These are phyloP conservation scores for Ophiostoma ips DNA, from an alignment of 2,329 filamentous ascomycete species.

Conservation along the genomic window DNA sequence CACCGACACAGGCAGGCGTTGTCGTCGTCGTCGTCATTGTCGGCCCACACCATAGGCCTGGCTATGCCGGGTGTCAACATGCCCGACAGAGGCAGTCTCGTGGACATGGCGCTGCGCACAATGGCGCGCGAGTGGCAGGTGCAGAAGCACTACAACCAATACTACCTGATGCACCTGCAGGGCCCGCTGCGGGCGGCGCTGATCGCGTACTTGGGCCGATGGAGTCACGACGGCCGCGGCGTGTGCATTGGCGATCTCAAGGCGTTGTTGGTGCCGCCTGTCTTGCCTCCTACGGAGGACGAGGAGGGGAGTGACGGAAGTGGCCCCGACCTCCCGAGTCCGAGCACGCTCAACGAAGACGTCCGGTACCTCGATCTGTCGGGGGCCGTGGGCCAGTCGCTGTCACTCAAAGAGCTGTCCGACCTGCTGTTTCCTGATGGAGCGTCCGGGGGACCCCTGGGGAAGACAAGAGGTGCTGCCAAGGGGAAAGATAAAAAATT, in stretches of 20 bases:
- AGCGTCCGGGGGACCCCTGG: neutral
- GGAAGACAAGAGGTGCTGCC: too few species aligned
- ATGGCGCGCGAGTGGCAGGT: conserved; percentile 42
- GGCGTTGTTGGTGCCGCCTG: conserved; percentile 27
- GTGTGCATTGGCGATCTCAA: conserved; percentile 37
- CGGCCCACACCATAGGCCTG: conserved; percentile 1
- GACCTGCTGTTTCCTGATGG: conserved; percentile 31
- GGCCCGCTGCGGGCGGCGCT: conserved; percentile 37
- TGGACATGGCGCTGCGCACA: conserved; percentile 35
- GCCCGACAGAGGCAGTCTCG: conserved; percentile 33
- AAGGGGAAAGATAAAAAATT: neutral
- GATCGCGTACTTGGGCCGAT: conserved; percentile 34
- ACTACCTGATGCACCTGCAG: conserved; percentile 42
- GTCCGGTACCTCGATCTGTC: conserved; percentile 41
- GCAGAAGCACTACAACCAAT: conserved; percentile 40
- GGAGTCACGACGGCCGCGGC: conserved; percentile 19
- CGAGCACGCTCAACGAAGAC: conserved; percentile 27
- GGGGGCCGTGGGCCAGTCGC: conserved; percentile 33
- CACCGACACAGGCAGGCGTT: neutral
- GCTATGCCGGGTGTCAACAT: conserved; percentile 30
- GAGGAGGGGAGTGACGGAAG: conserved; percentile 12
- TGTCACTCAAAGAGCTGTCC: conserved; percentile 38
- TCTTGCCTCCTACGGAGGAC: conserved; percentile 14
- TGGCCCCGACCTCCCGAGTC: conserved; percentile 8
- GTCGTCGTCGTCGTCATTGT: neutral